Percentiles rank a stretch among this genome's conserved stretches.
These are phyloP conservation scores for Nematocida minor DNA, from an alignment of 371 early-diverging fungal genomes.

Conservation along the genomic window DNA sequence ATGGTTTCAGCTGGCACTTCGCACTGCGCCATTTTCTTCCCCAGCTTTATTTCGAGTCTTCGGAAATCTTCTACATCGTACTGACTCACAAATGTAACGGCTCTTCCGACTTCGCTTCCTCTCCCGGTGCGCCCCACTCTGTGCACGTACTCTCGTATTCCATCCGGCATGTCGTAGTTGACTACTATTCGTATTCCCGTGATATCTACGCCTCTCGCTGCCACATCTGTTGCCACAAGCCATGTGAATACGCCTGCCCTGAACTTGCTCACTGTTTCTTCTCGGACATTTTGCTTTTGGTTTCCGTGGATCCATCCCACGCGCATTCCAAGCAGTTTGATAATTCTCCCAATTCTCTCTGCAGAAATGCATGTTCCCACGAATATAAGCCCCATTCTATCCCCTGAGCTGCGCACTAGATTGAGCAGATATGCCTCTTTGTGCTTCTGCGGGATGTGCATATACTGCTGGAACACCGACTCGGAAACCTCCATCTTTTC, in stretches of 20 bases:
- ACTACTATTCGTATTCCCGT: slow-evolving; percentile 84
- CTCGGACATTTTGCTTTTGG: slow-evolving; percentile 80
- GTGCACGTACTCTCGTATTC: slow-evolving; percentile 86
- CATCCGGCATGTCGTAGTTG: slow-evolving; percentile 88
- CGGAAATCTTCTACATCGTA: slow-evolving; percentile 83
- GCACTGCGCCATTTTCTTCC: slow-evolving; percentile 76
- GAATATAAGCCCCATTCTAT: slow-evolving; percentile 75
- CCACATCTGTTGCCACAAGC: slow-evolving; percentile 91
- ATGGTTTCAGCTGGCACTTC: slow-evolving; percentile 10
- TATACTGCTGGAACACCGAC: slow-evolving; percentile 76
- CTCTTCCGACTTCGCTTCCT: slow-evolving; percentile 78
- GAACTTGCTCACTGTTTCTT: slow-evolving; percentile 81
- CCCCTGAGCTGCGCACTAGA: slow-evolving; percentile 66
- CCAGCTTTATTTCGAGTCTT: slow-evolving; percentile 87
- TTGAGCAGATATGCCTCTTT: slow-evolving; percentile 78
- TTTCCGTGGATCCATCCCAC: slow-evolving; percentile 77
- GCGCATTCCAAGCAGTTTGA: slow-evolving; percentile 78
- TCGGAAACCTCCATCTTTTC: slow-evolving; percentile 78
- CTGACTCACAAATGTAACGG: slow-evolving; percentile 88
- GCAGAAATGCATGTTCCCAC: slow-evolving; percentile 89
- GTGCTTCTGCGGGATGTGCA: slow-evolving; percentile 83
- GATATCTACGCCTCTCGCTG: slow-evolving; percentile 90
- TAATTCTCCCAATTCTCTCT: slow-evolving; percentile 76
- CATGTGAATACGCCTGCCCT: slow-evolving; percentile 71
- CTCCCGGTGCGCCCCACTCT: slow-evolving; percentile 91